Percentiles rank a stretch among this genome's conserved stretches.
Conservation (phyloP, 2,329 filamentous ascomycete genomes). For the Apiospora sp. region DNA sequence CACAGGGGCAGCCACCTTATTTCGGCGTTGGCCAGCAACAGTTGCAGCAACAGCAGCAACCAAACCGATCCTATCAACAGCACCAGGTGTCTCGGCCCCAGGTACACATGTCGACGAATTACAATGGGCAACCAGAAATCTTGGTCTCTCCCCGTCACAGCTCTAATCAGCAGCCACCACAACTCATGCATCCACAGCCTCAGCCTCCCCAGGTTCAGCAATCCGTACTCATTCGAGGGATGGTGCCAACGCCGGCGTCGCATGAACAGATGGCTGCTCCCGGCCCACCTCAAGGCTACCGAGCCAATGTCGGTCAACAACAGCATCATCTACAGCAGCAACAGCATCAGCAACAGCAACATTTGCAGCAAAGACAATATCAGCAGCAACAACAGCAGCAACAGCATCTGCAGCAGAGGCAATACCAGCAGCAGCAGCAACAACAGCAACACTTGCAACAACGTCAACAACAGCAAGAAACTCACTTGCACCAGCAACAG, state of each 20-base stretch:
- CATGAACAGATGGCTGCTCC: conserved; percentile 35
- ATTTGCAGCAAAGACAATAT: conserved; percentile 21
- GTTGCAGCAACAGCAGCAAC: conserved; percentile 18
- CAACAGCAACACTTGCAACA: conserved; percentile 28
- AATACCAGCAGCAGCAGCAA: conserved; percentile 31
- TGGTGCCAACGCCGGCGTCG: conserved; percentile 46
- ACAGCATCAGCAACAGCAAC: conserved; percentile 5
- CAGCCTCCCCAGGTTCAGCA: conserved; percentile 64
- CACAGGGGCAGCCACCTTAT: conserved; percentile 20
- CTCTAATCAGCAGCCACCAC: conserved; percentile 40
- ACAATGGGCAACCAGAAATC: conserved; percentile 30
- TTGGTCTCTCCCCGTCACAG: conserved; percentile 39
- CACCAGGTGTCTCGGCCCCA: conserved; percentile 39
- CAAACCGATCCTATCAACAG: conserved; percentile 28
- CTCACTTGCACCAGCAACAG: conserved; percentile 40
- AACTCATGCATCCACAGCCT: conserved; percentile 56
- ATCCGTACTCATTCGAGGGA: conserved; percentile 55
- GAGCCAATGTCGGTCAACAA: conserved; percentile 22
- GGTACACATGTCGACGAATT: conserved; percentile 36
- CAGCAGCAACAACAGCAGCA: conserved; percentile 32
- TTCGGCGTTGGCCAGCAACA: conserved; percentile 9
- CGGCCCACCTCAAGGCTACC: conserved; percentile 9
- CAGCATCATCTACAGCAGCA: conserved; percentile 22
- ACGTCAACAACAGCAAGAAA: conserved; percentile 32
- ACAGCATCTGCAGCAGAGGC: conserved; percentile 40